These are phyloP conservation scores for Phytophthora meadii DNA, from an alignment of 352 stramenopile genomes.

Conservation along the genomic window DNA sequence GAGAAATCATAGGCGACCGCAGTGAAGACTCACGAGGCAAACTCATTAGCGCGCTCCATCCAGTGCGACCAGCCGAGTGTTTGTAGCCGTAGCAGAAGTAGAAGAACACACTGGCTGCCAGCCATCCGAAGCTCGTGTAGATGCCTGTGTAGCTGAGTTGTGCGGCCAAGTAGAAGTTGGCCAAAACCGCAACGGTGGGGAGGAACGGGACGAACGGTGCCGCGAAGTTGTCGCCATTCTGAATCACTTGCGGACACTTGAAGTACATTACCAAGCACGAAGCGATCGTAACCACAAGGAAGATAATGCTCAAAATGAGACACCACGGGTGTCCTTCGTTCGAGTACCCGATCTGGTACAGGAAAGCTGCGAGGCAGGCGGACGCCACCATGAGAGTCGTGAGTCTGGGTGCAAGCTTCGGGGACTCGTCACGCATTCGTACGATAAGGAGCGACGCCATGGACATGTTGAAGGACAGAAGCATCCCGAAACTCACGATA, in stretches of 20 bases:
- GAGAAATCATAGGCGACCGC: conserved; percentile 61
- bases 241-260: conserved; percentile 65
- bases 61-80: conserved; percentile 63
- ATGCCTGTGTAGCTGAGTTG: conserved; percentile 64
- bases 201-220: conserved; percentile 76
- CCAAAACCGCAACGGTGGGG: conserved; percentile 50
- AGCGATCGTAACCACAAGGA: conserved; percentile 45
- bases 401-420: conserved; percentile 44
- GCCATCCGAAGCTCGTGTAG: conserved; percentile 55
- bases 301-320: conserved; percentile 53
- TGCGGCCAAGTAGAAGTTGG: conserved; percentile 75
- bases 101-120: conserved; percentile 60
- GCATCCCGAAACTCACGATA: conserved; percentile 88
- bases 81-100: conserved; percentile 83
- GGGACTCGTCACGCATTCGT: conserved; percentile 62
- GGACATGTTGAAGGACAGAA: conserved; percentile 88
- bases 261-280: conserved; percentile 43
- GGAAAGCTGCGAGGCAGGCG: conserved; percentile 51
- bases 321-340: conserved; percentile 34
- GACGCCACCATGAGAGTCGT: conserved; percentile 47
- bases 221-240: conserved; percentile 62
- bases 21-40: conserved; percentile 53
- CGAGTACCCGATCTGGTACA: conserved; percentile 68
- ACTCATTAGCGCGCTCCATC: conserved; percentile 67
- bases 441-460: conserved; percentile 80